Conservation (phyloP, 768 basidiomycete genomes). For the Psilocybe cyanescens region DNA sequence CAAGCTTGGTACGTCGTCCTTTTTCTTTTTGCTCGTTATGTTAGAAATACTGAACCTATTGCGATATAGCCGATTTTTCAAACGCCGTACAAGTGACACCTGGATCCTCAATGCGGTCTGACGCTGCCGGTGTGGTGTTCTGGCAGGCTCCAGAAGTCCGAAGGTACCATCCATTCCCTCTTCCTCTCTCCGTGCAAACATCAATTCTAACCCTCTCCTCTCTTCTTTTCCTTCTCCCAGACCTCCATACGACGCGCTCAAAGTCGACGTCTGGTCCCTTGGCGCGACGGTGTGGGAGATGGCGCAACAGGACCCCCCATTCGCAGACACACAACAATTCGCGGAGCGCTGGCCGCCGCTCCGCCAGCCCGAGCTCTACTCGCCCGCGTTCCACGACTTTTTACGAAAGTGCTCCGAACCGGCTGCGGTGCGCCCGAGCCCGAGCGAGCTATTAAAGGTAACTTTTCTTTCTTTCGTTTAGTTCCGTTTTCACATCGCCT, state of each 20-base stretch:
- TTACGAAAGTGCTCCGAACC: slow-evolving; percentile 68
- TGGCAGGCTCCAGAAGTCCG: slow-evolving; percentile 61
- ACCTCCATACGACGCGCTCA: slow-evolving; percentile 72
- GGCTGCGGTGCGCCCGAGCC: slow-evolving; percentile 54
- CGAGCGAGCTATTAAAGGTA: slow-evolving; percentile 63
- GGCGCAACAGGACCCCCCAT: slow-evolving; percentile 76
- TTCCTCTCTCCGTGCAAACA: neutral
- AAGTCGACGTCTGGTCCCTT: slow-evolving; percentile 81
- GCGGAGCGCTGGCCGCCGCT: slow-evolving; percentile 70
- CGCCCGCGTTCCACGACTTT: slow-evolving; percentile 76
- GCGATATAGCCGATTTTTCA: slow-evolving; percentile 73
- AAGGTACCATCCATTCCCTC: neutral
- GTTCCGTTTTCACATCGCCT: too few species aligned
- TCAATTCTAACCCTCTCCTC: slow-evolving; percentile 15
- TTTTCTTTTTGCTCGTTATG: neutral
- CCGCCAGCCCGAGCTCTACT: slow-evolving; percentile 59
- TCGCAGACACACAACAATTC: slow-evolving; percentile 59
- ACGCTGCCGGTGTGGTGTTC: slow-evolving; percentile 72
- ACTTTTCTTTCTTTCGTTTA: slow-evolving; percentile 21
- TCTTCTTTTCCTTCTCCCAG: slow-evolving; percentile 33
- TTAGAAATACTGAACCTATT: neutral
- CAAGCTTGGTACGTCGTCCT: slow-evolving; percentile 64
- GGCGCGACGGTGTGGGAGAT: slow-evolving; percentile 87
- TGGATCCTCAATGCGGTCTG: slow-evolving; percentile 54
- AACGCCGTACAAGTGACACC: slow-evolving; percentile 64